Evolutionary conservation across 2,329 filamentous ascomycete species (phyloP), one percentile per base, ranked within the genome.

Genomic region (Cladobotryum protrusum): DNA sequence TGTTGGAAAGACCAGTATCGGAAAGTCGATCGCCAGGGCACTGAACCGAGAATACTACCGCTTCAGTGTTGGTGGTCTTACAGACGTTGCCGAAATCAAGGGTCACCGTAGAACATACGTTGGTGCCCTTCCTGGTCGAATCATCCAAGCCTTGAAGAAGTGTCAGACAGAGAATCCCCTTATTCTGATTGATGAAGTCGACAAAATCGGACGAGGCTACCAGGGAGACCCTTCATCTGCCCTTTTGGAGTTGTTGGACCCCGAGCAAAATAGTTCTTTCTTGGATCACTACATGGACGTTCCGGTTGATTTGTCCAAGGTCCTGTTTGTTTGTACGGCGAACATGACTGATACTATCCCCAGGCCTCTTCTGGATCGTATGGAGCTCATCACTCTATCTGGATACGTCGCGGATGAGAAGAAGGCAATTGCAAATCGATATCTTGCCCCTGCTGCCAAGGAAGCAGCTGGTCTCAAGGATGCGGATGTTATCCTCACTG

Each of bases 291-390:
- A 99, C 72, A 89, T 99, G 81, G 93, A 99, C 67, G 90, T 99
- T 1, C 93, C 93, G 0, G 92, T 99, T 5, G 93, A 99, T 65
- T 76, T 99, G 45, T 96, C 91, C 45, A 97, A 97, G 72, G 93
- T 99, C 2, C 78, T 99, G 18, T 99, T 99, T 65, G 93, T 99
- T 39, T 99, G 93, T 77, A 99, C 93, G 13, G 93, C 93, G 52
- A 99, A 99, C 68, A 95, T 97, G 86, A 96, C 91, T 0, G 93
- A 99, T 62, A 99, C 93, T 0, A 99, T 99, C 54, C 93, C 93
- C 14, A 82, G 91, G 39, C 95, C 93, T 3, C 77, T 99, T 0
- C 78, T 97, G 14, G 93, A 99, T 65, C 86, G 93, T 59, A 99
- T 99, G 93, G 93, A 99, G 68, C 83, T 97, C 61, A 99, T 99